phyloP scores from a whole-genome alignment of 1,139 yeast species.

The Nakaseomyces uthaithaninus region DNA sequence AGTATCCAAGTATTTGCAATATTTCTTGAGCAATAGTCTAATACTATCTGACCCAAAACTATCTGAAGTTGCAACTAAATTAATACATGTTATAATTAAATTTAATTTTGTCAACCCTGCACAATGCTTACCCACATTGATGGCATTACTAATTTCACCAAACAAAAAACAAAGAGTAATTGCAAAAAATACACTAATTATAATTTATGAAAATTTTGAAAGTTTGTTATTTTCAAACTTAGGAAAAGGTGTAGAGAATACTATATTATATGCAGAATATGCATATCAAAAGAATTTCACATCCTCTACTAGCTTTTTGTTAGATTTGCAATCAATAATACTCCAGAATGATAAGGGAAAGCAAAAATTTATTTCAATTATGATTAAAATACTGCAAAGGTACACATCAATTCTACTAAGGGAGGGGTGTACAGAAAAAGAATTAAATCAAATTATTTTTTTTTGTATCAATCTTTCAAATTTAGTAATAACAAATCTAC shows the following conservation, averaged over 20 bases:
- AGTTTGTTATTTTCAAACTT: conserved; percentile 60
- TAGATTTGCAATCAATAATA: conserved; percentile 15
- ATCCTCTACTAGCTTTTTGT: conserved; percentile 20
- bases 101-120: conserved; percentile 73
- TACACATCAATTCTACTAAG: conserved; percentile 10
- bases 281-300: conserved; percentile 15
- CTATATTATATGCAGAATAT: conserved; percentile 39
- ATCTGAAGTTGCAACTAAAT: conserved; percentile 45
- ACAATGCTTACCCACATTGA: conserved; percentile 54
- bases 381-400: conserved; percentile 15
- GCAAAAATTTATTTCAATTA: conserved; percentile 16
- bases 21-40: conserved; percentile 43
- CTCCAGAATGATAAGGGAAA: conserved; percentile 16
- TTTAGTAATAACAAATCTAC: conserved; percentile 18
- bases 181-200: conserved; percentile 47
- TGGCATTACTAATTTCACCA: conserved; percentile 59
- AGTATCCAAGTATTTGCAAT: conserved; percentile 51
- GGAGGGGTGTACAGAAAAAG: conserved; percentile 8
- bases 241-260: conserved; percentile 53
- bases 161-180: conserved; percentile 37
- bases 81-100: conserved; percentile 47
- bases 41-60: conserved; percentile 37
- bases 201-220: conserved; percentile 57
- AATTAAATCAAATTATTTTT: conserved; percentile 16
- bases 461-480: conserved; percentile 20